Percentiles rank a stretch among this genome's conserved stretches.
These are phyloP conservation scores for Ustilago bromivora DNA, from an alignment of 1,284 basidiomycete genomes.

Conservation along the genomic window DNA sequence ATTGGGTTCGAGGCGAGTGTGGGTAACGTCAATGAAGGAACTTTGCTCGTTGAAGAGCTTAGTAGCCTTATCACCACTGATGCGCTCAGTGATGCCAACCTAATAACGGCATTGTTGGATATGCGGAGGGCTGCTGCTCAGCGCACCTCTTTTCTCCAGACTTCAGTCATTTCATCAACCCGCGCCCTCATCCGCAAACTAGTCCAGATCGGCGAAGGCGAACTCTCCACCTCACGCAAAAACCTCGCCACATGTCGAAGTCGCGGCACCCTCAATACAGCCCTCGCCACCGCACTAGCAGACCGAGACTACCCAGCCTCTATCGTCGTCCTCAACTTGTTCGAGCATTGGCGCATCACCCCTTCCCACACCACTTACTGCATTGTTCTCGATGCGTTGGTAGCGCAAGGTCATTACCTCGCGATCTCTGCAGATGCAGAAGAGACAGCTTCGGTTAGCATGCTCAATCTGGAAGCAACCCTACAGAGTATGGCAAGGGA, in stretches of 20 bases:
- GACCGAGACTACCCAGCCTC: slow-evolving; percentile 42
- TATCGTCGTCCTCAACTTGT: slow-evolving; percentile 34
- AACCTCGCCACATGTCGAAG: slow-evolving; percentile 17
- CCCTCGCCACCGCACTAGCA: slow-evolving; percentile 28
- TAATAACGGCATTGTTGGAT: slow-evolving; percentile 23
- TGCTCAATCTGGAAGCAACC: slow-evolving; percentile 16
- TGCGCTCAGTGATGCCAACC: slow-evolving; percentile 5
- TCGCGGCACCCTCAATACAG: slow-evolving; percentile 35
- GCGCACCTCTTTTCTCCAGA: not conserved
- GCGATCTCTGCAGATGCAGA: slow-evolving; percentile 7
- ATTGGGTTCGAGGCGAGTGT: slow-evolving; percentile 28
- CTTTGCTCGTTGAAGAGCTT: slow-evolving; percentile 15
- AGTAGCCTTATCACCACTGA: slow-evolving; percentile 4
- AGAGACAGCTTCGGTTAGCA: slow-evolving; percentile 16
- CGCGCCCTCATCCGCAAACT: slow-evolving; percentile 25
- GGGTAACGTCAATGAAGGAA: slow-evolving; percentile 20
- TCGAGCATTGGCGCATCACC: slow-evolving; percentile 34
- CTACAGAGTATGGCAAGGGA: slow-evolving; percentile 26
- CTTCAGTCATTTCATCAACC: slow-evolving; percentile 12
- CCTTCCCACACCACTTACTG: slow-evolving; percentile 31
- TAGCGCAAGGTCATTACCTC: slow-evolving; percentile 24
- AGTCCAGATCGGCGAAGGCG: slow-evolving; percentile 28
- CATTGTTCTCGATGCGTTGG: slow-evolving; percentile 18
- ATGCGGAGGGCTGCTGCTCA: slow-evolving; percentile 15
- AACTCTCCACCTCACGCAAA: not conserved